Evolutionary conservation across 495 filamentous ascomycete species (phyloP), one percentile per base, ranked within the genome.

Genomic region (Talaromyces liani): DNA sequence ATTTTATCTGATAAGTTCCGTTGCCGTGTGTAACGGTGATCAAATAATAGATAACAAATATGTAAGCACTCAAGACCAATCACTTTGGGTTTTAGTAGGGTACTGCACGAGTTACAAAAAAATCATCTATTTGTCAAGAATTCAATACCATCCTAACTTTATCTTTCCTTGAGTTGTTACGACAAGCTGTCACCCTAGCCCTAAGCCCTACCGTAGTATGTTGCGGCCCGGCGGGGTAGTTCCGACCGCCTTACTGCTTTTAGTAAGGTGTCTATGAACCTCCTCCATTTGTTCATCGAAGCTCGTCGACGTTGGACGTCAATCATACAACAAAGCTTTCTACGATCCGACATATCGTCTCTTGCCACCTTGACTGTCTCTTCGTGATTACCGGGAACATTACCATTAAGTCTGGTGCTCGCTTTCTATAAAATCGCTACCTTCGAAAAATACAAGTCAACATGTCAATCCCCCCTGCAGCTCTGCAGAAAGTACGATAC

Each of bases 381-480:
- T 31, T 7, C 29, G 29, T 31, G 29, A 6, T 31, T 31, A 7
- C 29, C 29, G 29, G 29, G 6, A 31, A 31, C 29, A 36, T 34
- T n/a, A 33, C 6, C 31, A 33, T 29, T 29, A 29, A 29, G 31
- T 33, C 8, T 22, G 4, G n/a, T 20, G 18, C 45, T 20, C 45
- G 41, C 16, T 47, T 20, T 8, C n/a, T 12, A 20, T 20, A 4
- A 12, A 49, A 20, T 3, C n/a, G 8, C n/a, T 20, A 49, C 8
- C 18, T 2, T 49, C 10, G 18, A 18, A 5, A 49, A 49, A 49
- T 2, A 20, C 1, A 34, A 25, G 61, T 53, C 71, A 83, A 68
- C 64, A 98, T 98, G 94, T 95, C 94, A 66, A 93, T 98, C 69
- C 88, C 93, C 63, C 96, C 94, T 71, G 91, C 97, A 82, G 92